phyloP scores from a whole-genome alignment of 2,329 filamentous ascomycete species.

The Fusarium verticillioides region DNA sequence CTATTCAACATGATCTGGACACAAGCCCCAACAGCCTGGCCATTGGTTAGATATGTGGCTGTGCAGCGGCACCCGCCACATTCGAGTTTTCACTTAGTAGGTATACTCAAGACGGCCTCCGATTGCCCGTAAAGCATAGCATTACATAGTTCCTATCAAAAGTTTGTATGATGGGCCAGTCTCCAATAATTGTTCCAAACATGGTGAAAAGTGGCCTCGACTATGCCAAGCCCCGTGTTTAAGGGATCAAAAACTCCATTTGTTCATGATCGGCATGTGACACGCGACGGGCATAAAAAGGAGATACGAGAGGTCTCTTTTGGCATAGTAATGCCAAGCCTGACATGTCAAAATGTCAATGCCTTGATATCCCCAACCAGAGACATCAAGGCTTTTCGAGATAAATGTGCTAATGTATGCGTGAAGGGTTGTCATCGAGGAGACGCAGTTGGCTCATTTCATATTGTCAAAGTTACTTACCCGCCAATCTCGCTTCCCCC shows the following conservation, averaged over 20 bases:
- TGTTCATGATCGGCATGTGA: constrained; percentile 26
- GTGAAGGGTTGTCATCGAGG: constrained; percentile 29
- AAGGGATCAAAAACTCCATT: constrained; percentile 5
- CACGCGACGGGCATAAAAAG: constrained; percentile 16
- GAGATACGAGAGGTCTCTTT: background rate
- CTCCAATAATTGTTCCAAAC: background rate
- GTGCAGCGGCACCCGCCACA: constrained; percentile 4
- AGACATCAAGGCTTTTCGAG: background rate
- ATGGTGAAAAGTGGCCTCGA: constrained; percentile 3
- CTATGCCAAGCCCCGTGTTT: constrained; percentile 18
- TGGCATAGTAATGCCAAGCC: background rate
- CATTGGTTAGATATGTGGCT: constrained; percentile 2
- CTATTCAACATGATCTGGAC: background rate
- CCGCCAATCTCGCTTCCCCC: constrained; percentile 9
- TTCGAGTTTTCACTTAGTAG: background rate
- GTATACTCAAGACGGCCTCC: constrained; percentile 17
- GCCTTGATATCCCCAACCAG: background rate
- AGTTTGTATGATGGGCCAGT: background rate
- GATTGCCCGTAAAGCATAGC: background rate
- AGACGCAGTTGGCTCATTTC: constrained; percentile 29
- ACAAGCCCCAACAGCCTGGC: background rate
- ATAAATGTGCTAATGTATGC: background rate
- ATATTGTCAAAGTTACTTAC: background rate
- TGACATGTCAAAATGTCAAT: background rate
- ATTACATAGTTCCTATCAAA: background rate